phyloP scores from a whole-genome alignment of 345 rosid genomes.

The Lenwebbia sp. region DNA sequence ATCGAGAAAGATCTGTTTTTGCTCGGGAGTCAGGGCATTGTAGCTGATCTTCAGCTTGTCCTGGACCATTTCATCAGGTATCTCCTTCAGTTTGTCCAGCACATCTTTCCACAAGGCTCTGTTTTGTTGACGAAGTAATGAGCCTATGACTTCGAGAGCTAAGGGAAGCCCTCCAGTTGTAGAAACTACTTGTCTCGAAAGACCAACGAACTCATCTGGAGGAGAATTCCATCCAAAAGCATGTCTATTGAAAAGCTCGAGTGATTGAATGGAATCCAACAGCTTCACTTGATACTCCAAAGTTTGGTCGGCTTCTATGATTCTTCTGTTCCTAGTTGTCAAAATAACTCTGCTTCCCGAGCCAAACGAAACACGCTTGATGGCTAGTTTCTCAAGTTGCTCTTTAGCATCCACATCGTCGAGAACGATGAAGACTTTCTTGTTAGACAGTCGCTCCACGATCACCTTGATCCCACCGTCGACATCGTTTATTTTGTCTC shows the following conservation, averaged over 20 bases:
- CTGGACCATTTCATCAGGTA: neutral
- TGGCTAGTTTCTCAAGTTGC: neutral
- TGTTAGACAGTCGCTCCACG: rapidly evolving
- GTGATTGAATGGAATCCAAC: neutral
- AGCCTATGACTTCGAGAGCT: neutral
- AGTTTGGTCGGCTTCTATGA: neutral
- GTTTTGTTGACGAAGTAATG: neutral
- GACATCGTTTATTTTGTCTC: rapidly evolving
- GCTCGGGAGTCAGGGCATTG: neutral
- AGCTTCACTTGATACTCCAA: neutral
- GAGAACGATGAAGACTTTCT: neutral
- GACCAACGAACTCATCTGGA: neutral
- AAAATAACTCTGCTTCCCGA: neutral
- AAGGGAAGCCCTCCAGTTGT: neutral
- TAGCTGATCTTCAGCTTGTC: neutral
- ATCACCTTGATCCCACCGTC: neutral
- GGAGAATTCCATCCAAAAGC: neutral
- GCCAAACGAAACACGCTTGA: neutral
- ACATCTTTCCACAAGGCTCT: neutral
- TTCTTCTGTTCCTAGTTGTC: neutral
- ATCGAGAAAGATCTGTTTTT: neutral
- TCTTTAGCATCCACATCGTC: neutral
- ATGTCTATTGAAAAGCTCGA: neutral
- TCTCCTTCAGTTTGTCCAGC: neutral
- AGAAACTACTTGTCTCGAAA: neutral